A percentile compares a stretch with the other conserved stretches of the same genome.
Evolutionary conservation across 169 alveolate genomes (phyloP).

Genomic region (Plasmodium blacklocki): DNA sequence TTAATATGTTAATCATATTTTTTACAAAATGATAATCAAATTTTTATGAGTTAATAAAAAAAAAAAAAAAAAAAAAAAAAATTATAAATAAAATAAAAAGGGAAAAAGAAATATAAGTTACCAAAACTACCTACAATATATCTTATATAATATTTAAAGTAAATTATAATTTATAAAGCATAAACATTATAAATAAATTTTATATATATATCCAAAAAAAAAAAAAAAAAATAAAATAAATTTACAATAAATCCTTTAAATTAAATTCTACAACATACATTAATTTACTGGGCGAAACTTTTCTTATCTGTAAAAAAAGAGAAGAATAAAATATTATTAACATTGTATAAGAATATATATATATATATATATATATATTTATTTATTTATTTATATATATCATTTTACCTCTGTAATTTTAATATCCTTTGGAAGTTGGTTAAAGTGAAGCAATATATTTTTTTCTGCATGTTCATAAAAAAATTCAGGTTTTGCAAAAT

Average conservation of each 20-base stretch:
- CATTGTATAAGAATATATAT: background rate
- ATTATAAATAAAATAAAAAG: no score
- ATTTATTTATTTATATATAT: background rate
- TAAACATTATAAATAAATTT: no score
- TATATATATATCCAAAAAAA: background rate
- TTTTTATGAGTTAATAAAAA: no score
- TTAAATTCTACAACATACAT: slow-evolving; percentile 75
- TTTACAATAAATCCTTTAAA: slow-evolving; percentile 31
- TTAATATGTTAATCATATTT: no score
- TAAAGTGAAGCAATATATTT: slow-evolving; percentile 32
- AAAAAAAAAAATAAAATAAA: background rate
- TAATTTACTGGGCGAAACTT: slow-evolving; percentile 64
- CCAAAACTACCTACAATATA: no score
- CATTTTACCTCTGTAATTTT: slow-evolving; percentile 54
- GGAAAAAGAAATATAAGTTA: no score
- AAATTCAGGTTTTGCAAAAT: slow-evolving; percentile 55
- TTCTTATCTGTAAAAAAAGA: slow-evolving; percentile 41
- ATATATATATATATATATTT: slow-evolving; percentile 1
- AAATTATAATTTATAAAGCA: no score
- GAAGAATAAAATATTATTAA: background rate
- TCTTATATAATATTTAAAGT: no score
- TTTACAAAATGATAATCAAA: no score
- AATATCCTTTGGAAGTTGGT: slow-evolving; percentile 36
- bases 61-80: no score
- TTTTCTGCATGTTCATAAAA: slow-evolving; percentile 65